These are phyloP conservation scores for Aspergillus sp. DNA, from an alignment of 2,329 filamentous ascomycete genomes.

Conservation along the genomic window DNA sequence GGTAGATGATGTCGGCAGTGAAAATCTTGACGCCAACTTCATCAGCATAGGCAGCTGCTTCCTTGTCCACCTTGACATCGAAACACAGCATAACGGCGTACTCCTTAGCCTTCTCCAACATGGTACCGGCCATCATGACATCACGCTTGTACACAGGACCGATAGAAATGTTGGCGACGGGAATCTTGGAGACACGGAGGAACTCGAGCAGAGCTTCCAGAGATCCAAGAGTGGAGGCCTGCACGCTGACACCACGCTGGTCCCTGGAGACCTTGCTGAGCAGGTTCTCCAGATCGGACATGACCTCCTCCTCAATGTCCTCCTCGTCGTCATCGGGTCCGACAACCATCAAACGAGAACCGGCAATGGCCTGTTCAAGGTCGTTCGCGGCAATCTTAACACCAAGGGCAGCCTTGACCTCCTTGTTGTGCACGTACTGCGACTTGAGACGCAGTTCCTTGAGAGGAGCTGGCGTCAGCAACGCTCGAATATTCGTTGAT, in stretches of 20 bases:
- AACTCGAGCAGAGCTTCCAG: constrained; percentile 96
- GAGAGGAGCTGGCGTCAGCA: constrained; percentile 88
- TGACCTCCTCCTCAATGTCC: constrained; percentile 93
- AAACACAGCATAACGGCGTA: constrained; percentile 99
- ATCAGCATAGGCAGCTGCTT: constrained; percentile 85
- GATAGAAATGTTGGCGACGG: constrained; percentile 94
- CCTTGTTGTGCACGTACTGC: constrained; percentile 97
- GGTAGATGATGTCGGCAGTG: constrained; percentile 98
- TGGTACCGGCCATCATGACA: constrained; percentile 88
- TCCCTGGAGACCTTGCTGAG: constrained; percentile 90
- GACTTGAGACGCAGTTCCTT: constrained; percentile 95
- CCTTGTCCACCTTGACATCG: constrained; percentile 98
- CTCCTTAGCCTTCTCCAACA: constrained; percentile 94
- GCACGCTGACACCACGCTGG: constrained; percentile 91
- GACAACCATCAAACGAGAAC: constrained; percentile 90
- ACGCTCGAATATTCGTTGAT: constrained; percentile 88
- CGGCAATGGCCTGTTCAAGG: constrained; percentile 92
- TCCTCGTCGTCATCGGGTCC: constrained; percentile 96
- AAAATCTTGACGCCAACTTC: constrained; percentile 97
- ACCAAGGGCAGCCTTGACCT: constrained; percentile 96
- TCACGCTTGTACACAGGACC: constrained; percentile 98
- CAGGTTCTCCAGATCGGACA: constrained; percentile 87
- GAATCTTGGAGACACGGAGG: constrained; percentile 93
- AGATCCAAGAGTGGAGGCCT: constrained; percentile 95
- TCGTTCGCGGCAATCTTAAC: constrained; percentile 98